Base-by-base conservation (phyloP, 129 eudicot species). In the Erigeron canadensis region DNA sequence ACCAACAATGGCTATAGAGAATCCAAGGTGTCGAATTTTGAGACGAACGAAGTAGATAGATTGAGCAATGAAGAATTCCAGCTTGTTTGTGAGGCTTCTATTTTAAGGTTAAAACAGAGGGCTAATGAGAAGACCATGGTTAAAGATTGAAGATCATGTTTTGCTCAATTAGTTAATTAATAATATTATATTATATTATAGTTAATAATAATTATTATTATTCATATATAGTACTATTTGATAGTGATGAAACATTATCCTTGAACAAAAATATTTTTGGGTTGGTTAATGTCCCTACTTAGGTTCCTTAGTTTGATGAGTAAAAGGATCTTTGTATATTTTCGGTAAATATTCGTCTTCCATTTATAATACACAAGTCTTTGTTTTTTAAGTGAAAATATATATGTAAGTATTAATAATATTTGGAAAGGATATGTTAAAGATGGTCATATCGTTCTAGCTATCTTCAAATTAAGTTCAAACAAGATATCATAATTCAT, bases 51-150 rank as follows among this genome's bases (percentile, higher is more conserved):
- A n/a, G n/a, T n/a, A n/a, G 86, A 82, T 28, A 75, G 72, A 22
- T 45, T 82, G 70, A 82, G 78, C 44, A 79, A 74, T 40, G 86
- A 82, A 60, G 86, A 78, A 53, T 82, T 82, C 58, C 63, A 74
- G 53, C 61, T 70, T 3, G 68, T 75, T n/a, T 70, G 78, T 16
- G 86, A 82, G 67, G 83, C 80, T 56, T 78, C 78, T 59, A 82
- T 82, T 39, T 70, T 13, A 4, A 75, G 78, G 72, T 83, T n/a
- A n/a, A n/a, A 82, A 17, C 83, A 71, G 67, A 79, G n/a, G n/a
- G 67, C 18, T 45, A 59, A 71, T 68, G 67, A 63, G 44, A 83
- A 82, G 61, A 74, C 61, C 59, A 46, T 74, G 74, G 75, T 66
- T 38, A 79, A 76, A 55, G 15, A 34, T 18, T 16, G 46, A 61